Base-by-base conservation (phyloP, 768 basidiomycete genomes). In the Clathrus columnatus region DNA sequence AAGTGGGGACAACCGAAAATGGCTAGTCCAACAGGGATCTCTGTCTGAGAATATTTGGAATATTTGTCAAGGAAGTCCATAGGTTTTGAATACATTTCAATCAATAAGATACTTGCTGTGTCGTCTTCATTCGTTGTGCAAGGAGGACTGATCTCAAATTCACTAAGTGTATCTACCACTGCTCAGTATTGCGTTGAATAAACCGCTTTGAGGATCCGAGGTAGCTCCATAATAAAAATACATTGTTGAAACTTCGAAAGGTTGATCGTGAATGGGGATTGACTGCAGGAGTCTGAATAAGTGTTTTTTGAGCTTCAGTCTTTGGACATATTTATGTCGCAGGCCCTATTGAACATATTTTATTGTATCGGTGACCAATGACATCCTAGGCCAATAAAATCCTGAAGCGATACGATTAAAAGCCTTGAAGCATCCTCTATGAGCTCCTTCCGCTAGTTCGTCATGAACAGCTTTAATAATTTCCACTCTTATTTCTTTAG, bases 101-200 rank as follows among this genome's bases (percentile, higher is more conserved):
- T n/a, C n/a, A n/a, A n/a, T n/a, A n/a, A n/a, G n/a, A n/a, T 50
- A 69, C 55, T 69, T 56, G n/a, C 75, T 61, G 74, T 61, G 14
- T 70, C 65, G 1, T 57, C 48, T 1, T 73, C 61, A 16, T 61
- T 62, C 26, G 68, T 60, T 8, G 57, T 59, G 23, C 69, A 61
- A 0, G 75, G 72, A 27, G 78, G 67, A 59, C 79, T 77, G 56
- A 73, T 69, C 1, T 68, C 70, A 56, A 63, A 64, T 47, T 73
- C 71, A n/a, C 73, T 61, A 52, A 0, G 53, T 6, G 56, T 58
- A 44, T 66, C 60, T 1, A 62, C 57, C 11, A 64, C n/a, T 49
- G 1, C 65, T 59, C 7, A 65, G 24, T 21, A 68, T 57, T 1
- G 58, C n/a, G 47, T 67, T 48, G 54, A 57, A 61, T n/a, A n/a